Evolutionary conservation across 352 stramenopile species (phyloP), one percentile per base, ranked within the genome.

Genomic region (Pythium aristosporum): DNA sequence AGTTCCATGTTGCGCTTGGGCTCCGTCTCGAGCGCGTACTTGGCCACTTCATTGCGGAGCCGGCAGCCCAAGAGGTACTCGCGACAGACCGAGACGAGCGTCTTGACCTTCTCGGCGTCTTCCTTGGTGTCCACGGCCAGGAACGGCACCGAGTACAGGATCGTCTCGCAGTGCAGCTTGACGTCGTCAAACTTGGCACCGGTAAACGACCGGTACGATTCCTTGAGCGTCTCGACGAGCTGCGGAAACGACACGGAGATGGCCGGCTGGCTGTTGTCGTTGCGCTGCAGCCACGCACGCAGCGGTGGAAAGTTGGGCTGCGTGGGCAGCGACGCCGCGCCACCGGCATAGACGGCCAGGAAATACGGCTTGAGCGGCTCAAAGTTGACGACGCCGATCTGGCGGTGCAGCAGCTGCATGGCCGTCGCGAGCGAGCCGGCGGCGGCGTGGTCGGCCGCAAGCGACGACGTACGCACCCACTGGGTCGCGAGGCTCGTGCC

Each of bases 361-460:
- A 98, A 97, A 49, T 90, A 79, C 2, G 83, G 73, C 79, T 98
- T 96, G 36, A 99, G 76, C n/a, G 91, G 83, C 58, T 91, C 85
- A 62, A 99, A 99, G 71, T 99, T 98, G 63, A 98, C 97, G 1
- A 98, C 95, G 36, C 97, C 97, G 71, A 99, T 99, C 84, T 99
- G 98, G 21, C 97, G 89, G 74, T 99, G 97, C 61, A 99, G 84
- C 50, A 99, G 74, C 72, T 99, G 93, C 92, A 99, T 98, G 13
- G 97, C 96, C 21, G 96, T 98, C 61, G 96, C 86, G 49, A 99
- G 96, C 44, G 87, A 96, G 8, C 98, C 98, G 34, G 97, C 97
- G 23, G 97, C 97, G 32, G 96, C 92, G 72, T 99, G 98, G 80
- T 99, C 97, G 10, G 96, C 96, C 42, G 96, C 96, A 59, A 99